Conservation (phyloP, 140 eudicot species). For the Erigeron philadelphicus region DNA sequence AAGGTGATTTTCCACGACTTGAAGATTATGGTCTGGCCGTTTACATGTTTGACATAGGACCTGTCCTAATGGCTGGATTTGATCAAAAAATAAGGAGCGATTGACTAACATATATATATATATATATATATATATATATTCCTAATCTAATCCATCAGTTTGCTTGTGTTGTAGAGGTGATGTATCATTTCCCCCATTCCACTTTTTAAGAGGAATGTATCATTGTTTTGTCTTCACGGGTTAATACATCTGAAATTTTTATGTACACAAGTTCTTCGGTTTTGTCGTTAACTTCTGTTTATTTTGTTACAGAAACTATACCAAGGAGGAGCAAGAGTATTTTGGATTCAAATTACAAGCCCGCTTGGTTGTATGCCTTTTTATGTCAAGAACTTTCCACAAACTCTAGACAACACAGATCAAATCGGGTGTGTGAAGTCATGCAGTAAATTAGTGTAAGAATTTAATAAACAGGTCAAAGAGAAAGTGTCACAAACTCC, state of each 20-base stretch:
- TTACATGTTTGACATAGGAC: slow-evolving; percentile 9
- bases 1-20: slow-evolving; percentile 35
- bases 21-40: slow-evolving; percentile 39
- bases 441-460: slow-evolving; percentile 42
- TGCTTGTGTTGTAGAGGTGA: slow-evolving; percentile 37
- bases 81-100: slow-evolving; percentile 18
- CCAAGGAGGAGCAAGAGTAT: slow-evolving; percentile 45
- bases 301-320: slow-evolving; percentile 34
- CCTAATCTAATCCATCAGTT: slow-evolving; percentile 35
- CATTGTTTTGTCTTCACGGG: too few species aligned
- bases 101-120: slow-evolving; percentile 26
- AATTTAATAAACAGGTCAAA: slow-evolving; percentile 48
- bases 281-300: neutral
- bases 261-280: neutral
- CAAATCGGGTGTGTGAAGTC: slow-evolving; percentile 45
- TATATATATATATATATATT: slow-evolving; percentile 30
- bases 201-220: too few species aligned
- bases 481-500: slow-evolving; percentile 33
- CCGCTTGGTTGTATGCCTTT: slow-evolving; percentile 52
- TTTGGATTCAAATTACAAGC: slow-evolving; percentile 63
- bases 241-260: too few species aligned
- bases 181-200: neutral
- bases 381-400: slow-evolving; percentile 28
- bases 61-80: too few species aligned
- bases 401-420: slow-evolving; percentile 33